Evolutionary conservation across 2,329 filamentous ascomycete genomes (phyloP).

Genomic region (Sclerotinia sclerotiorum): DNA sequence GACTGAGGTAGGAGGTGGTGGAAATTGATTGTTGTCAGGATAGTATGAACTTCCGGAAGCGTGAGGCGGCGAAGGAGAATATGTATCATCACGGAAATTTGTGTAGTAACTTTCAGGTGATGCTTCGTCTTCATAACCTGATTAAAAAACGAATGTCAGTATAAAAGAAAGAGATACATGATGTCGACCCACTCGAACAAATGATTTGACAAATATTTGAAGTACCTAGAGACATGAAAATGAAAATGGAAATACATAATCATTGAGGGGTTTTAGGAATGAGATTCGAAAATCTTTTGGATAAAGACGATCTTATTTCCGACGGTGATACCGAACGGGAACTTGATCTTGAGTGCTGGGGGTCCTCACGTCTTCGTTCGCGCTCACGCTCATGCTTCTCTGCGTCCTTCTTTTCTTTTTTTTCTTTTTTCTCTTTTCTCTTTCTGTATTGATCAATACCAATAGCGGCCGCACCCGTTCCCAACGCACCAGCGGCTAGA

Average conservation of each 20-base stretch:
- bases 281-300: slow-evolving; percentile 38
- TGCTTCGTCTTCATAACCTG: slow-evolving; percentile 41
- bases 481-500: slow-evolving; percentile 55
- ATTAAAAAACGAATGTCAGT: slow-evolving; percentile 25
- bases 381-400: slow-evolving; percentile 35
- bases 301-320: slow-evolving; percentile 36
- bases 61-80: slow-evolving; percentile 40
- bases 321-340: slow-evolving; percentile 38
- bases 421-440: slow-evolving; percentile 44
- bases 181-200: slow-evolving; percentile 25
- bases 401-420: slow-evolving; percentile 38
- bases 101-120: slow-evolving; percentile 39
- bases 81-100: slow-evolving; percentile 36
- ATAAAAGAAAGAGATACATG: slow-evolving; percentile 31
- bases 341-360: slow-evolving; percentile 40
- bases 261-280: slow-evolving; percentile 31
- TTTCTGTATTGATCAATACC: slow-evolving; percentile 62
- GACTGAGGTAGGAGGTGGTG: slow-evolving; percentile 30
- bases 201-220: slow-evolving; percentile 21
- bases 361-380: slow-evolving; percentile 41
- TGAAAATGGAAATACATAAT: slow-evolving; percentile 12
- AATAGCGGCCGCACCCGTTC: slow-evolving; percentile 59
- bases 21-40: slow-evolving; percentile 33
- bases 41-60: slow-evolving; percentile 41
- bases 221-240: slow-evolving; percentile 15